Base-by-base conservation (phyloP, 441 rosid genomes). In the Gossypium trilobum region DNA sequence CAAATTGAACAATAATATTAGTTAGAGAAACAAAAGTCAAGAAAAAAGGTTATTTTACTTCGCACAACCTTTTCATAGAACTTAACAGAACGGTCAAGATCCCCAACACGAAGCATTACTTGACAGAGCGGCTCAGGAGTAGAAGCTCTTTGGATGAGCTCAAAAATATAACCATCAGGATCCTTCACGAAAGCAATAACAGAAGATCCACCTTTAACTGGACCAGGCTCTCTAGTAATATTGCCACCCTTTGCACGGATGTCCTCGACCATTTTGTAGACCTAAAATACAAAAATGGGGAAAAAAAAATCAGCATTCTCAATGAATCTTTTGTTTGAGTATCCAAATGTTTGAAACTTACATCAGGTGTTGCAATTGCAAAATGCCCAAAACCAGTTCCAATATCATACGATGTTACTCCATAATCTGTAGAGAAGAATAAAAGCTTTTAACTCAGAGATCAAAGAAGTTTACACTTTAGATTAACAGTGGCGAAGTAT, bases 321-420 rank as follows among this genome's bases (percentile, higher is more conserved):
- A 56, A 44, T 71, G 65, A 42, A 54, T 66, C 39, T 8, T 25
- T 71, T 46, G 50, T 57, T 69, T 70, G 58, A 33, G 6, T 63
- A 46, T 56, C 8, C 36, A 31, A 75, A 19, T 51, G 39, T 23
- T 59, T 6, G 36, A 2, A 31, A 73, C 90, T 86, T 76, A 91
- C 99, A 91, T 92, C 98, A 76, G 80, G 80, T 69, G 98, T 88
- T 46, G 95, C 83, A 79, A 95, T 91, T 5, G 89, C 97, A 83
- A 95, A 92, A 87, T 95, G 98, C 66, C 98, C 97, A 73, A 92
- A 92, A 14, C 99, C 97, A 80, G 87, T 84, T 82, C 99, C 99
- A 78, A 95, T 91, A 52, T 92, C 99, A 83, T 95, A 92, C 1
- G 97, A 88, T 55, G 82, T 81, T 77, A 83, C 88, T 65, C 98